phyloP scores from a whole-genome alignment of 1,284 basidiomycete genomes.

The Mycosarcoma maydis region DNA sequence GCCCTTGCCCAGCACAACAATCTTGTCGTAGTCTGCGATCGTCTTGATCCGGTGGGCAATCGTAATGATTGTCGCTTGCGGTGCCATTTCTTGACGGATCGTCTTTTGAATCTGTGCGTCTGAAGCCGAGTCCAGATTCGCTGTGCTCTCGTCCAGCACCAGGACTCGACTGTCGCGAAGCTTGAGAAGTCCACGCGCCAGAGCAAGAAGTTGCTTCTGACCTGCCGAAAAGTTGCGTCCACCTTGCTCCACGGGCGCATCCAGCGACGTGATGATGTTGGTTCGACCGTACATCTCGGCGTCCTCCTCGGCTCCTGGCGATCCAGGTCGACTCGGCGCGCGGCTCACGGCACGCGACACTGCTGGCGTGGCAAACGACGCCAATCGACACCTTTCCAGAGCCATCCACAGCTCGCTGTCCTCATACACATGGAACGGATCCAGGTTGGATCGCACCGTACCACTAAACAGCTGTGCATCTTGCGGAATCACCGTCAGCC shows the following conservation, averaged over 20 bases:
- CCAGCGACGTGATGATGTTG: slow-evolving; percentile 70
- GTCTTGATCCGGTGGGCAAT: slow-evolving; percentile 77
- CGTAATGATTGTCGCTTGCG: slow-evolving; percentile 69
- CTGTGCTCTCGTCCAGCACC: slow-evolving; percentile 72
- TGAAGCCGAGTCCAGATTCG: slow-evolving; percentile 68
- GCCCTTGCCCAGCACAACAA: slow-evolving; percentile 71
- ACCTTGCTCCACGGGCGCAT: slow-evolving; percentile 70
- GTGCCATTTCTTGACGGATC: slow-evolving; percentile 68
- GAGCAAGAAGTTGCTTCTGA: slow-evolving; percentile 71
- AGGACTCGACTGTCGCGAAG: slow-evolving; percentile 70
- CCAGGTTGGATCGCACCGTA: slow-evolving; percentile 66
- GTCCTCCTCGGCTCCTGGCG: slow-evolving; percentile 24
- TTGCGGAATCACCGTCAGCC: slow-evolving; percentile 89
- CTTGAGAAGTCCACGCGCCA: slow-evolving; percentile 71
- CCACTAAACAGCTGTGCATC: slow-evolving; percentile 71
- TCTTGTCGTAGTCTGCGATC: slow-evolving; percentile 72
- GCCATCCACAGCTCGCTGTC: slow-evolving; percentile 74
- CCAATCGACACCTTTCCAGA: slow-evolving; percentile 69
- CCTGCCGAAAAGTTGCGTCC: slow-evolving; percentile 70
- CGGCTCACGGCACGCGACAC: slow-evolving; percentile 41
- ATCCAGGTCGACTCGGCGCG: slow-evolving; percentile 43
- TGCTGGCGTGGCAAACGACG: slow-evolving; percentile 44
- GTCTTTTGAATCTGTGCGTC: slow-evolving; percentile 70
- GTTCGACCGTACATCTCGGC: slow-evolving; percentile 61
- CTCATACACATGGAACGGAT: slow-evolving; percentile 78